Conservation (phyloP, 108 stramenopile genomes). For the Skeletonema costatum region DNA sequence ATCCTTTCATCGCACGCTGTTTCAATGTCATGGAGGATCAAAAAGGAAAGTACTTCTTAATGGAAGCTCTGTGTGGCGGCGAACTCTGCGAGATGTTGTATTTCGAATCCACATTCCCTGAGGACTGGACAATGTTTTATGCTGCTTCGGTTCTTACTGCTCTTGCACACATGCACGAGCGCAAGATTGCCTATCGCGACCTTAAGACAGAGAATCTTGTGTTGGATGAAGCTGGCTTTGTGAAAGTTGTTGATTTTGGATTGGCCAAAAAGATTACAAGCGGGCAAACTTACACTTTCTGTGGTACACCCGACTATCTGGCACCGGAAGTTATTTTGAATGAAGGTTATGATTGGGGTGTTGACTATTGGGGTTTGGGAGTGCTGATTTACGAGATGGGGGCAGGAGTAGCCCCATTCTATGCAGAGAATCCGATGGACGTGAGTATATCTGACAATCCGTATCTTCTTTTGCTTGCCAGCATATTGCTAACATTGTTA, state of each 20-base stretch:
- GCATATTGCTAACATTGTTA: not conserved
- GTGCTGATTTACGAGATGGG: slow-evolving; percentile 71
- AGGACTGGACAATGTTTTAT: slow-evolving; percentile 62
- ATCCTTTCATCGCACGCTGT: slow-evolving; percentile 62
- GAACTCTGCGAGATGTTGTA: slow-evolving; percentile 68
- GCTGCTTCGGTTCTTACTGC: slow-evolving; percentile 62
- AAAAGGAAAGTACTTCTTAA: slow-evolving; percentile 59
- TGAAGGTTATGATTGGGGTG: slow-evolving; percentile 82
- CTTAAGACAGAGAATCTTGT: slow-evolving; percentile 79
- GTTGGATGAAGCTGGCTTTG: slow-evolving; percentile 55
- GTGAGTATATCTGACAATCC: slow-evolving; percentile 10
- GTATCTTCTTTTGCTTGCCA: not conserved
- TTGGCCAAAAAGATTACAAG: slow-evolving; percentile 61
- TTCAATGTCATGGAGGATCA: slow-evolving; percentile 55
- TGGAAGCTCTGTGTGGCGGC: slow-evolving; percentile 72
- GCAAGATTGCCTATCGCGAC: slow-evolving; percentile 62
- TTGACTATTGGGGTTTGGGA: slow-evolving; percentile 80
- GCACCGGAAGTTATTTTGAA: slow-evolving; percentile 78
- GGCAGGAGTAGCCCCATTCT: slow-evolving; percentile 76
- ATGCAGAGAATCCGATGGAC: slow-evolving; percentile 59
- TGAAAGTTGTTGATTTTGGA: slow-evolving; percentile 79
- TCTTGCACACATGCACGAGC: slow-evolving; percentile 65
- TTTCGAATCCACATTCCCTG: slow-evolving; percentile 51
- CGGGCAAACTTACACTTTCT: slow-evolving; percentile 69
- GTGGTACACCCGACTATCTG: slow-evolving; percentile 76